Conservation (phyloP, 2,329 filamentous ascomycete genomes). For the Magnaporthiopsis rhizophila region DNA sequence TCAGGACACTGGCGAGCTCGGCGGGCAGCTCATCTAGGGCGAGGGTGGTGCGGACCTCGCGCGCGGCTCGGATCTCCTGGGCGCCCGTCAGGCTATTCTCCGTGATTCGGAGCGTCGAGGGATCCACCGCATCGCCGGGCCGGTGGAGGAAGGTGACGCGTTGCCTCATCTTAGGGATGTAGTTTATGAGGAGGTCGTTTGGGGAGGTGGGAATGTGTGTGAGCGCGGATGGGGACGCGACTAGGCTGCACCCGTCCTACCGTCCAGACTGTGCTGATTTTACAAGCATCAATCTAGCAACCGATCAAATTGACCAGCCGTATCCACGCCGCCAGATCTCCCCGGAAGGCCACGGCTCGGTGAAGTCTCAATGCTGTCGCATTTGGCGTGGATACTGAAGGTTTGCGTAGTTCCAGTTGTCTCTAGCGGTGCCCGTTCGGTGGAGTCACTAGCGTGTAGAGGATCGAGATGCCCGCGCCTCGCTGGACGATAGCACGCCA, state of each 20-base stretch:
- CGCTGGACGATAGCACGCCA: not conserved
- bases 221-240: not conserved
- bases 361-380: not conserved
- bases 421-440: not conserved
- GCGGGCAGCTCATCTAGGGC: constrained; percentile 64
- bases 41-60: constrained; percentile 74
- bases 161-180: constrained; percentile 53
- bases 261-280: too few relatives aligned
- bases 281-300: not conserved
- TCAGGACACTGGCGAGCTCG: constrained; percentile 55
- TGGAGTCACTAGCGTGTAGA: not conserved
- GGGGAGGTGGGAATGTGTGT: not conserved
- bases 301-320: not conserved
- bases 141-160: constrained; percentile 72
- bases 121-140: constrained; percentile 55
- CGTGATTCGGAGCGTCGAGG: constrained; percentile 51
- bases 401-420: not conserved
- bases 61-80: constrained; percentile 50
- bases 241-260: too few relatives aligned
- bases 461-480: not conserved
- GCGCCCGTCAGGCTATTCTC: constrained; percentile 47
- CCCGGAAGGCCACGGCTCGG: not conserved
- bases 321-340: not conserved
- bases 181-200: constrained; percentile 10
- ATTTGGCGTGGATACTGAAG: not conserved